Conservation (phyloP, 139 green algal genomes). For the Volvox africanus region DNA sequence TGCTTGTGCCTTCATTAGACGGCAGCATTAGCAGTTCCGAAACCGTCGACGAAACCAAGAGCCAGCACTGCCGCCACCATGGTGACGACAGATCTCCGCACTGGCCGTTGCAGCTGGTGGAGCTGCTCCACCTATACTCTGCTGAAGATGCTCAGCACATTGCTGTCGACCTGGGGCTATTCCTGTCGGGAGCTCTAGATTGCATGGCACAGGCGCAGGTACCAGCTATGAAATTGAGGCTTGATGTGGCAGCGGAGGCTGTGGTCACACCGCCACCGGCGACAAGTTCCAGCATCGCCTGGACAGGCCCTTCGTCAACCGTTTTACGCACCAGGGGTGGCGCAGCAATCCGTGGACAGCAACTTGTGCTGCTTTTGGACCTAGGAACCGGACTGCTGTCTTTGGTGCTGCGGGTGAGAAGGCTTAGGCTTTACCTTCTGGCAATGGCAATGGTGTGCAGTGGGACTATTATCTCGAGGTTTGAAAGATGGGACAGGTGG, state of each 20-base stretch:
- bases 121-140: not conserved
- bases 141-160: not conserved
- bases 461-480: too few relatives aligned
- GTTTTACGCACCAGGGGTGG: not conserved
- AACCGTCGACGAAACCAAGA: not conserved
- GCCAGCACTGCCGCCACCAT: too few relatives aligned
- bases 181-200: constrained; percentile 8
- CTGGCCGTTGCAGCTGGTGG: constrained; percentile 9
- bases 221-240: not conserved
- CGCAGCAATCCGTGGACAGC: not conserved
- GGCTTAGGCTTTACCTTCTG: too few relatives aligned
- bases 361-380: constrained; percentile 8
- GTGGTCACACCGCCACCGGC: not conserved
- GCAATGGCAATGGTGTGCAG: too few relatives aligned
- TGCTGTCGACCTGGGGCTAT: not conserved
- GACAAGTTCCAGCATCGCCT: too few relatives aligned
- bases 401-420: constrained; percentile 23
- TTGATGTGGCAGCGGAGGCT: not conserved
- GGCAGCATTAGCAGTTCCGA: too few relatives aligned
- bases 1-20: constrained; percentile 19
- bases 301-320: too few relatives aligned
- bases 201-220: not conserved
- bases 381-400: constrained; percentile 2
- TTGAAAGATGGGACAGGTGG: too few relatives aligned
- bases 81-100: not conserved